Base-by-base conservation (phyloP, 306 rosid genomes). In the Lithocarpus polystachyus region DNA sequence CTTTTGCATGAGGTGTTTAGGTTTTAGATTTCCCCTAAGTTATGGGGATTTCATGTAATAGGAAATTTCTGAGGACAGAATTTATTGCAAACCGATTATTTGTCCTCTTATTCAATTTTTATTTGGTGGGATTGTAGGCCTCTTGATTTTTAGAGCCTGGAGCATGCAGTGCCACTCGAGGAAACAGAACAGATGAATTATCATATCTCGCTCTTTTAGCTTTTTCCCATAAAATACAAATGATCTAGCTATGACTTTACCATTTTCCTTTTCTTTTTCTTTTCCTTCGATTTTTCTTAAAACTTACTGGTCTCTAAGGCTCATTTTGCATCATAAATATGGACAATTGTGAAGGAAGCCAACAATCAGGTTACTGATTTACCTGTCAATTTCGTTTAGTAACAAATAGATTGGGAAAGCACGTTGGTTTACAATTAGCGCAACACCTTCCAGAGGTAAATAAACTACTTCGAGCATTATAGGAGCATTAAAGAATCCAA, bases 21-120 rank as follows among this genome's bases (percentile, higher is more conserved):
- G 52, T 64, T 75, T 77, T 61, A 74, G 78, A 26, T 76, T 78
- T 71, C 67, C 64, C 71, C 78, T 65, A 74, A n/a, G 72, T 13
- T 29, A 6, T 53, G 59, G 20, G 68, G 72, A 18, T 68, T 71
- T 69, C 54, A 59, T 59, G 9, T 56, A 81, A 68, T 51, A 56
- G 59, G 55, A 56, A 7, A 59, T 20, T 53, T 48, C 12, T 40
- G 57, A 78, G 77, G 56, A 33, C 70, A 68, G 60, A 87, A 73
- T 57, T 71, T 60, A 78, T 73, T 80, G 78, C 74, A 73, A 67
- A 84, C 76, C 67, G 71, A 72, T 1, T 14, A 31, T 24, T 35
- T 77, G 70, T 53, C 18, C 68, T 56, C 79, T 71, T 37, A 24
- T 45, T 77, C 52, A 20, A 45, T 31, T 40, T 72, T 74, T 71